These are phyloP conservation scores for Nannizzia gypsea DNA, from an alignment of 2,329 filamentous ascomycete genomes.

Conservation along the genomic window DNA sequence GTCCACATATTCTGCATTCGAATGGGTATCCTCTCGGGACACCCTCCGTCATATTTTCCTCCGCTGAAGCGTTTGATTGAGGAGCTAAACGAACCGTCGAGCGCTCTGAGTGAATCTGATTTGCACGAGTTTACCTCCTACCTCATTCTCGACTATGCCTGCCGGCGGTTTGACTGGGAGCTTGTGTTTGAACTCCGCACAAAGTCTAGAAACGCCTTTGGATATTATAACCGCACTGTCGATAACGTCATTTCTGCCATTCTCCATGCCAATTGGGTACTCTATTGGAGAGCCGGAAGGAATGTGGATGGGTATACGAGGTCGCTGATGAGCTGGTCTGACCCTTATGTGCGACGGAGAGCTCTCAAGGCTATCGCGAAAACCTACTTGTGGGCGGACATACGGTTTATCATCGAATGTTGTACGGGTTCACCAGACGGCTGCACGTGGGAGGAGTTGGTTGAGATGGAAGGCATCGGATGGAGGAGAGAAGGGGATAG, in stretches of 20 bases:
- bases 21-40: constrained; percentile 64
- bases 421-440: constrained; percentile 29
- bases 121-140: constrained; percentile 69
- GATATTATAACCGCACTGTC: constrained; percentile 55
- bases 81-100: constrained; percentile 51
- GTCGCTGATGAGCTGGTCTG: constrained; percentile 69
- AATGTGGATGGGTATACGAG: constrained; percentile 70
- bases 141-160: constrained; percentile 76
- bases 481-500: constrained; percentile 67
- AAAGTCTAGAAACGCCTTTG: constrained; percentile 38
- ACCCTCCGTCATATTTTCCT: constrained; percentile 81
- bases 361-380: constrained; percentile 77
- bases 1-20: constrained; percentile 88
- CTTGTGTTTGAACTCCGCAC: constrained; percentile 59
- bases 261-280: constrained; percentile 68
- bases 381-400: constrained; percentile 63
- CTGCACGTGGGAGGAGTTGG: constrained; percentile 60
- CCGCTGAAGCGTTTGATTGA: constrained; percentile 70
- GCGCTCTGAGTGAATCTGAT: constrained; percentile 59
- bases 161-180: constrained; percentile 62
- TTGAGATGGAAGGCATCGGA: constrained; percentile 58
- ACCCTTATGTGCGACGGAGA: constrained; percentile 59
- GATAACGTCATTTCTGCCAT: constrained; percentile 58
- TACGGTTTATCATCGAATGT: constrained; percentile 56
- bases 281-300: constrained; percentile 59